A percentile compares a stretch with the other conserved stretches of the same genome.
Conservation (phyloP, 2,329 filamentous ascomycete genomes). For the Alternaria sp. region DNA sequence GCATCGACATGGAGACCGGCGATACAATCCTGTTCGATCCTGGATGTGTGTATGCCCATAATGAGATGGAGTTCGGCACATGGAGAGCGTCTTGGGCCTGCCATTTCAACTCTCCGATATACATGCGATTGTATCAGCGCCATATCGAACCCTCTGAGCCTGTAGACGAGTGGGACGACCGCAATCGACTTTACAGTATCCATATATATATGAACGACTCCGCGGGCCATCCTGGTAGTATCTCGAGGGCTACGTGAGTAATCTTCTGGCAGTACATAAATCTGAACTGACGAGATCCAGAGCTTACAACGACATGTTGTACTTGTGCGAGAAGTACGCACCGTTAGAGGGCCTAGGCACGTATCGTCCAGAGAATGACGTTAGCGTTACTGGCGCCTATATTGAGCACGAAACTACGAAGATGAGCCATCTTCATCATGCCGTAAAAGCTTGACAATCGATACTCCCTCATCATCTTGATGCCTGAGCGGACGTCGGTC, state of each 20-base stretch:
- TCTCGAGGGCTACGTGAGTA: neutral
- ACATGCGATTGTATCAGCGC: neutral
- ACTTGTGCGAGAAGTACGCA: neutral
- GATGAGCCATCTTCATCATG: neutral
- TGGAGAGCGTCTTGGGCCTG: neutral
- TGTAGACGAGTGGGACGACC: neutral
- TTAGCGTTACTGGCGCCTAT: neutral
- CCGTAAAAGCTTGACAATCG: neutral
- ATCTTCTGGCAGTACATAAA: no score
- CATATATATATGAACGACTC: neutral
- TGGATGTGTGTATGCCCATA: neutral
- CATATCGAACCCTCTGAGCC: neutral
- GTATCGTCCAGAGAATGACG: neutral
- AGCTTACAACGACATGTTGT: neutral
- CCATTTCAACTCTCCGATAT: neutral
- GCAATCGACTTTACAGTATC: neutral
- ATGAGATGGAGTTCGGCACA: neutral
- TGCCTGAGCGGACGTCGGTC: no score
- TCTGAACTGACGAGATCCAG: neutral
- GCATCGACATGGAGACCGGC: neutral
- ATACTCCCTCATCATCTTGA: no score
- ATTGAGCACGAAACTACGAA: neutral
- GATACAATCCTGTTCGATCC: neutral
- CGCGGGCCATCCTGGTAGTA: neutral
- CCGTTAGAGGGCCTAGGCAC: neutral